phyloP scores from a whole-genome alignment of 345 rosid species.

The Salix viminalis region DNA sequence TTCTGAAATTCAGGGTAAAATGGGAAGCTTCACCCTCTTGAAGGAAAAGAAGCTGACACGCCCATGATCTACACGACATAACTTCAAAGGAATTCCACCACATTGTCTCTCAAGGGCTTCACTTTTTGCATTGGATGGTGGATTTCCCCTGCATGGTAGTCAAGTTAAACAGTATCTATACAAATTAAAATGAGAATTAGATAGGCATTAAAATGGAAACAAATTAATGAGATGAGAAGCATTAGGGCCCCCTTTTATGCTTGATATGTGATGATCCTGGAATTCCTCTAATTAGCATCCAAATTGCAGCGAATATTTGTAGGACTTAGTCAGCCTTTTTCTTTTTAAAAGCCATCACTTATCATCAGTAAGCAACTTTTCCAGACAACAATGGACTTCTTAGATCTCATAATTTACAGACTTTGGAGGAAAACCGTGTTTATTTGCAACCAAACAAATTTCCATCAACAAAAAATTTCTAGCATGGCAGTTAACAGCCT shows the following conservation, averaged over 20 bases:
- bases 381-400: background rate
- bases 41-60: slow-evolving; percentile 68
- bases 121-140: slow-evolving; percentile 45
- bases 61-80: slow-evolving; percentile 61
- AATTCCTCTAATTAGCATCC: background rate
- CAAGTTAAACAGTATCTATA: background rate
- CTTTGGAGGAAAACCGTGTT: background rate
- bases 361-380: background rate
- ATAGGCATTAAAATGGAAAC: background rate
- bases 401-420: background rate
- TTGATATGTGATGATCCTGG: background rate
- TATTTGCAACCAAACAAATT: background rate
- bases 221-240: background rate
- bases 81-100: slow-evolving; percentile 42
- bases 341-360: background rate
- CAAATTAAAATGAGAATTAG: background rate
- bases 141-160: slow-evolving; percentile 40
- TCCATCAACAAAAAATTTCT: too few species aligned
- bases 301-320: background rate
- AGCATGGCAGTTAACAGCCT: too few species aligned
- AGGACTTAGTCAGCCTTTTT: background rate
- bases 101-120: slow-evolving; percentile 47
- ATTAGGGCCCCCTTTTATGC: background rate
- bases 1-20: slow-evolving; percentile 35
- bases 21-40: slow-evolving; percentile 37